Base-by-base conservation (phyloP, 2,329 filamentous ascomycete species). In the Reticulascus tulasneorum region DNA sequence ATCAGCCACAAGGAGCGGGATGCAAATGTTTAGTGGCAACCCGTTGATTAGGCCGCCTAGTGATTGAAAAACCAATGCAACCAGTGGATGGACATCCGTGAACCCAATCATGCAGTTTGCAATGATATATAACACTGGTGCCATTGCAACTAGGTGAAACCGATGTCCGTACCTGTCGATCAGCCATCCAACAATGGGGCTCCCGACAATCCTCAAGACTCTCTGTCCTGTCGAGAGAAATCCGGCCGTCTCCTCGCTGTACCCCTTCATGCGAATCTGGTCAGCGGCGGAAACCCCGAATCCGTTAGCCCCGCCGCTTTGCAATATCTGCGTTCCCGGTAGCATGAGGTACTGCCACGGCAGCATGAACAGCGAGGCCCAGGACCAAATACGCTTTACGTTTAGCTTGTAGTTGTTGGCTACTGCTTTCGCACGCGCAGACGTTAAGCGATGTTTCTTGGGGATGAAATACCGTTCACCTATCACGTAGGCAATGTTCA, bases 111-210 rank as follows among this genome's bases (percentile, higher is more conserved):
- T 30, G 2, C 45, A 45, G 26, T 38, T 44, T 5, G 47, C 43
- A 15, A 47, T 35, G 23, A 52, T 47, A 19, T 37, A 52, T 1
- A 49, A 25, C 4, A 52, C 27, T 9, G 48, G 49, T 2, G 49
- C 49, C 9, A 36, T 13, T 6, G 45, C 49, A 7, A 51, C 47
- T 16, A 44, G 43, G 21, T 52, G 48, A 22, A 52, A 52, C 2
- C 48, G 41, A 21, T 51, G 47, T 0, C 48, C 44, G n/a, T 51
- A 52, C 34, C 29, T 43, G n/a, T 51, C 47, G 12, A 52, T 49
- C 7, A 34, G 30, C 19, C 39, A 28, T 7, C 49, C 47, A 1
- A 49, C 24, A 3, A 45, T 25, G 2, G 48, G 49, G 9, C 42
- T 45, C n/a, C 40, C 27, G 6, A 51, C 38, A 10, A 51, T 51